Evolutionary conservation across 208 protist genomes (phyloP), one percentile per base, ranked within the genome.

Genomic region (Chromosphaera perkinsii): DNA sequence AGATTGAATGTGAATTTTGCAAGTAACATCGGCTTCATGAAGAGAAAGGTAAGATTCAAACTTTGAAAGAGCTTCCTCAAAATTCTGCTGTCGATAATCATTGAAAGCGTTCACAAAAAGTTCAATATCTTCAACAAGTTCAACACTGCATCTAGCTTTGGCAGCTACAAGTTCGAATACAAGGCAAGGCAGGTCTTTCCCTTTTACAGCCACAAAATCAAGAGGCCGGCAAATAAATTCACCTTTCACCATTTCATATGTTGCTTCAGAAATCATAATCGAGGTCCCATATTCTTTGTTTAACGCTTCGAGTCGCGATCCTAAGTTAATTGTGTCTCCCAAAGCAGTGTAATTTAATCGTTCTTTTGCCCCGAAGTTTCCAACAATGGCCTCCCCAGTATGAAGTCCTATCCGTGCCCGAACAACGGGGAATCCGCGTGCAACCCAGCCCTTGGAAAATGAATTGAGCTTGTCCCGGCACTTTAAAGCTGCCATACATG

Each of bases 351-450:
- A 62, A 24, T 48, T 62, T 17, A 62, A 31, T 22, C 56, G 24
- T 48, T 24, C 7, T 9, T 3, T 26, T 5, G 36, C 31, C 5
- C 56, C 56, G 14, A 62, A 22, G 24, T 62, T 62, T 3, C 56
- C 56, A 5, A 60, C 59, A 17, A 69, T 58, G 48, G 51, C 48
- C 7, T 37, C 27, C 22, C 69, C 69, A 10, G 68, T 68, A 48
- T 73, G 56, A 20, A 73, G 10, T n/a, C 68, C 68, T 32, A 73
- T 60, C 3, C 68, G 59, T 12, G 45, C 58, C 9, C 24, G 48
- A 17, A 73, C 22, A n/a, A 49, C 27, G 12, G 56, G 66, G 7
- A 65, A 52, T 1, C 56, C 42, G 31, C 31, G 52, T 40, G 5
- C 17, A 20, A 7, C 10, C 52, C 52, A 59, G 7, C 39, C 52